These are phyloP conservation scores for Tolypocladium tundrense DNA, from an alignment of 2,329 filamentous ascomycete genomes.

Conservation along the genomic window DNA sequence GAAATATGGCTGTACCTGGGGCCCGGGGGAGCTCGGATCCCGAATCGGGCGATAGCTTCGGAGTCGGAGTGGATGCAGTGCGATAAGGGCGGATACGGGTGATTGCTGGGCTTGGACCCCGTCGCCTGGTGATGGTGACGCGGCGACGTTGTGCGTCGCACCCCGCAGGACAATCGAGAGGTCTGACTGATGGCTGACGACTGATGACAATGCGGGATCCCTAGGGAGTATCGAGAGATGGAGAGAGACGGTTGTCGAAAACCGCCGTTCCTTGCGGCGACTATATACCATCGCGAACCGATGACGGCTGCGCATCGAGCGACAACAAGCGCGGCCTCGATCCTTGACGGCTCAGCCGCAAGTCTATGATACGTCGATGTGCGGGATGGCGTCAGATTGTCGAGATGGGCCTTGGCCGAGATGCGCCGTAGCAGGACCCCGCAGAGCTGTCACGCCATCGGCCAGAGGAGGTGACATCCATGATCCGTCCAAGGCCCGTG, in stretches of 20 bases:
- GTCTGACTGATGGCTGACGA: not conserved
- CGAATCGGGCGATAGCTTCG: not conserved
- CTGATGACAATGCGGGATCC: not conserved
- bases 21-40: not conserved
- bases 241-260: not conserved
- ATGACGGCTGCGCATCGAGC: not conserved
- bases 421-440: not conserved
- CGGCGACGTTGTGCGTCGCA: not conserved
- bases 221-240: not conserved
- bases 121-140: too few species aligned
- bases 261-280: not conserved
- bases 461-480: not conserved
- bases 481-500: not conserved
- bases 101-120: not conserved
- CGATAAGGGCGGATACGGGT: not conserved
- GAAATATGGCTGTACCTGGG: not conserved
- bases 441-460: not conserved
- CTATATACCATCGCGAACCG: not conserved
- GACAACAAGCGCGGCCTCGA: not conserved
- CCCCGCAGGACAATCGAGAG: not conserved
- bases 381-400: not conserved
- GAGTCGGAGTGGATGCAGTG: not conserved
- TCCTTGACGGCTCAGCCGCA: not conserved
- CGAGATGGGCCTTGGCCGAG: not conserved
- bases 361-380: not conserved